A percentile compares a stretch with the other conserved stretches of the same genome.
Conservation (phyloP, 176 grass and related monocot genomes). For the Bromus sterilis region DNA sequence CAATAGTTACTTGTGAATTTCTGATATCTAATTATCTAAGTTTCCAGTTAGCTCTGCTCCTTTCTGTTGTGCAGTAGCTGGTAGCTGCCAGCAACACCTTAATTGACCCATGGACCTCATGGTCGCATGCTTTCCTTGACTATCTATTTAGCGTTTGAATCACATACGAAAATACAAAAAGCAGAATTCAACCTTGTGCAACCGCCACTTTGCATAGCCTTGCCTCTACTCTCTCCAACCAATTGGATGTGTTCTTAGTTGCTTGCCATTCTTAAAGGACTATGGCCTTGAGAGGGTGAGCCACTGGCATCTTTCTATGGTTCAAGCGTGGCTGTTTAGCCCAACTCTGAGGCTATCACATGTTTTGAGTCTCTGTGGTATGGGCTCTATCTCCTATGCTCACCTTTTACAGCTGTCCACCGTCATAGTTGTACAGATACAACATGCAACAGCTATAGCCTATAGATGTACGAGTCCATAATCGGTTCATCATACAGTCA, state of each 20-base stretch:
- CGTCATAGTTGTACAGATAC: too few relatives aligned
- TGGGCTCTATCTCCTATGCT: too few relatives aligned
- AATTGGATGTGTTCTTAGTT: background rate
- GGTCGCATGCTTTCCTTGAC: background rate
- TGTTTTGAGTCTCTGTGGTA: too few relatives aligned
- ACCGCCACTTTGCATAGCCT: background rate
- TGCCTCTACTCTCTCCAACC: background rate
- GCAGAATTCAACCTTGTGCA: background rate
- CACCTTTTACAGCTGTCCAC: too few relatives aligned
- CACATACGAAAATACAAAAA: background rate
- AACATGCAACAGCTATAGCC: too few relatives aligned
- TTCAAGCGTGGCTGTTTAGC: too few relatives aligned
- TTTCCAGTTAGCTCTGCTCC: background rate
- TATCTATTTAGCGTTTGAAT: background rate
- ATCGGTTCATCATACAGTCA: too few relatives aligned
- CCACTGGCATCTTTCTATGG: too few relatives aligned
- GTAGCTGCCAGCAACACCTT: slow-evolving; percentile 4
- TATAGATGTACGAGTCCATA: too few relatives aligned
- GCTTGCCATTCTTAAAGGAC: background rate
- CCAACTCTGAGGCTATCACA: too few relatives aligned
- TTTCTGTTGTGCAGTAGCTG: background rate
- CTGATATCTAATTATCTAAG: background rate
- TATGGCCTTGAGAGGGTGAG: background rate
- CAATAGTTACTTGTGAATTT: background rate
- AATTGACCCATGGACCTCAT: background rate